Conservation (phyloP, 2,329 filamentous ascomycete species). For the Fusarium odoratissimum region DNA sequence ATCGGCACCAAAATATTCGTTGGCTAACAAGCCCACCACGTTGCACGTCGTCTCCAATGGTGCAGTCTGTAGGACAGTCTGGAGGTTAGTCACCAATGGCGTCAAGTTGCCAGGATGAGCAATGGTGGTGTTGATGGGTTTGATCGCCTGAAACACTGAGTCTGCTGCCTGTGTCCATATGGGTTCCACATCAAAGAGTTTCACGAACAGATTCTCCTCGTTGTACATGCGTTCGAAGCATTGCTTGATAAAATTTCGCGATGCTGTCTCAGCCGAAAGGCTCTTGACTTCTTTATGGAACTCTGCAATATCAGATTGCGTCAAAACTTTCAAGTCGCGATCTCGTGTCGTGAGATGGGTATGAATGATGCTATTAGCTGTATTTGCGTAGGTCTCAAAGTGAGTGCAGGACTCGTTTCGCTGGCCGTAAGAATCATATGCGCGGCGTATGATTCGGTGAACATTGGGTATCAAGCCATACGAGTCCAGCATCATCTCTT, state of each 20-base stretch:
- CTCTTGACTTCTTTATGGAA: constrained; percentile 65
- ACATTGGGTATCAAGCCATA: constrained; percentile 68
- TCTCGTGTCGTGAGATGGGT: constrained; percentile 66
- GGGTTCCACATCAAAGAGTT: constrained; percentile 67
- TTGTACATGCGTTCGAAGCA: constrained; percentile 68
- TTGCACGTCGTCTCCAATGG: constrained; percentile 65
- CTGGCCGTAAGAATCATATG: constrained; percentile 64
- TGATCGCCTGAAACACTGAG: constrained; percentile 64
- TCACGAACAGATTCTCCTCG: constrained; percentile 64
- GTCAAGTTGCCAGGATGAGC: constrained; percentile 66
- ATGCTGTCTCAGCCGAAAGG: constrained; percentile 64
- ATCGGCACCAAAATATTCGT: constrained; percentile 67
- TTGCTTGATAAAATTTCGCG: constrained; percentile 69
- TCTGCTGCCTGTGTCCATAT: constrained; percentile 61
- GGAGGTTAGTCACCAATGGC: constrained; percentile 62
- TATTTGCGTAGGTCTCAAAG: constrained; percentile 64
- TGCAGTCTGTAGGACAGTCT: constrained; percentile 59
- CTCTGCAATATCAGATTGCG: constrained; percentile 65
- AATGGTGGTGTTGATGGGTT: constrained; percentile 61
- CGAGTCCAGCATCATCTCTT: constrained; percentile 67
- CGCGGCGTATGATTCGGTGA: constrained; percentile 62
- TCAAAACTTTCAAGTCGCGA: constrained; percentile 63
- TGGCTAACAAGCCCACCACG: constrained; percentile 67
- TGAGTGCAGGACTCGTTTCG: constrained; percentile 56
- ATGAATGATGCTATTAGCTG: constrained; percentile 65